Evolutionary conservation across 306 rosid genomes (phyloP).

Genomic region (Vicia faba): DNA sequence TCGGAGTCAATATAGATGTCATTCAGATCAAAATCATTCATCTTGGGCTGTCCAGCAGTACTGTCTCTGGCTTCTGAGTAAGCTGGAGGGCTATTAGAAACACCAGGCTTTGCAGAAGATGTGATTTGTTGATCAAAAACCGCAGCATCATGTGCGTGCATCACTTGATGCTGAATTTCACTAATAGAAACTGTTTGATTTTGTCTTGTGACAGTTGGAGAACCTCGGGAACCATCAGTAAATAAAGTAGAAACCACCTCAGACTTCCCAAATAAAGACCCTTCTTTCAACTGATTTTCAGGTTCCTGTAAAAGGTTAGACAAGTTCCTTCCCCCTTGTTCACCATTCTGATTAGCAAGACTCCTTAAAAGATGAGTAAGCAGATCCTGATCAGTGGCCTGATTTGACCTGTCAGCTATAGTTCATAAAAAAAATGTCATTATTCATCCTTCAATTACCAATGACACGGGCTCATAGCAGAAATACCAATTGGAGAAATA

Average conservation of each 20-base stretch:
- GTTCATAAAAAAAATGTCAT: conserved; percentile 37
- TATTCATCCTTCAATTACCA: conserved; percentile 31
- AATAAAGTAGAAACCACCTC: conserved; percentile 57
- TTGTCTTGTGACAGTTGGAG: conserved; percentile 50
- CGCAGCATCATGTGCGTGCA: conserved; percentile 46
- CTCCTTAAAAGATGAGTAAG: conserved; percentile 72
- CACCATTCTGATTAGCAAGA: conserved; percentile 62
- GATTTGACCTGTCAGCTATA: conserved; percentile 71
- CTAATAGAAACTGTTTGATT: conserved; percentile 43
- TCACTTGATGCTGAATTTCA: conserved; percentile 51
- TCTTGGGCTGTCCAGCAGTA: conserved; percentile 61
- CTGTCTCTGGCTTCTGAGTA: conserved; percentile 69
- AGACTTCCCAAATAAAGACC: conserved; percentile 50
- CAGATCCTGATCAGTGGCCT: conserved; percentile 74
- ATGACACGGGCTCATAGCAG: conserved; percentile 10
- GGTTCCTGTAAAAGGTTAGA: conserved; percentile 61
- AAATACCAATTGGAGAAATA: conserved; percentile 32
- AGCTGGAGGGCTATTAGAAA: conserved; percentile 62
- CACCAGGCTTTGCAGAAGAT: conserved; percentile 52
- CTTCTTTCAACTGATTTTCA: conserved; percentile 54
- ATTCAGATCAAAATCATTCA: conserved; percentile 75
- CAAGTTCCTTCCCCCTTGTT: conserved; percentile 53
- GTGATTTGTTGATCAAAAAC: conserved; percentile 47
- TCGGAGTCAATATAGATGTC: conserved; percentile 77
- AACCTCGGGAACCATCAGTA: conserved; percentile 58